phyloP scores from a whole-genome alignment of 129 eudicot genomes.

The Tagetes erecta region DNA sequence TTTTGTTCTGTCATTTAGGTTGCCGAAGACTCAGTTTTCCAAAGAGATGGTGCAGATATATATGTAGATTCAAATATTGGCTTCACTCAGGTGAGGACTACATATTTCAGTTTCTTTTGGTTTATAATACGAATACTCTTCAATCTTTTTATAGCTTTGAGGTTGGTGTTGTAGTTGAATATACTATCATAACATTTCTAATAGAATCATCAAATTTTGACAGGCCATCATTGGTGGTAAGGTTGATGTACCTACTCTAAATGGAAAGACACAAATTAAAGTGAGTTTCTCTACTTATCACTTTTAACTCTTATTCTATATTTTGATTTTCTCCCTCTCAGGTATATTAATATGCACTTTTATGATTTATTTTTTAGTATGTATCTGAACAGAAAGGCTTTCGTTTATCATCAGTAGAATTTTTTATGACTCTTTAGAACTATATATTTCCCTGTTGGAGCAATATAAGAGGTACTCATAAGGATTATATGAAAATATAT shows the following conservation, averaged over 20 bases:
- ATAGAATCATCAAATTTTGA: slow-evolving; percentile 17
- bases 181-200: not conserved
- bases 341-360: not conserved
- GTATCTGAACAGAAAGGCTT: not conserved
- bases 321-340: not conserved
- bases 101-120: slow-evolving; percentile 5
- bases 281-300: slow-evolving; percentile 42
- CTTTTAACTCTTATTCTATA: not conserved
- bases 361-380: not conserved
- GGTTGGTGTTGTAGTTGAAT: not conserved
- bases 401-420: not conserved
- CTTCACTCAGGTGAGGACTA: slow-evolving; percentile 69
- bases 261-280: slow-evolving; percentile 63
- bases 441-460: not conserved
- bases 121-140: slow-evolving; percentile 2
- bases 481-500: slow-evolving; percentile 9
- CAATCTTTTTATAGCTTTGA: not conserved
- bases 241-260: slow-evolving; percentile 83
- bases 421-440: not conserved
- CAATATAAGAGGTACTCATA: not conserved
- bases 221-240: slow-evolving; percentile 94
- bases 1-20: slow-evolving; percentile 47
- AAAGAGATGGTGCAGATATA: slow-evolving; percentile 77
- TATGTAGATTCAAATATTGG: slow-evolving; percentile 69
- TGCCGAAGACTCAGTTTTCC: slow-evolving; percentile 65